phyloP scores from a whole-genome alignment of 148 eudicot species.

The Dianthus caryophyllus region DNA sequence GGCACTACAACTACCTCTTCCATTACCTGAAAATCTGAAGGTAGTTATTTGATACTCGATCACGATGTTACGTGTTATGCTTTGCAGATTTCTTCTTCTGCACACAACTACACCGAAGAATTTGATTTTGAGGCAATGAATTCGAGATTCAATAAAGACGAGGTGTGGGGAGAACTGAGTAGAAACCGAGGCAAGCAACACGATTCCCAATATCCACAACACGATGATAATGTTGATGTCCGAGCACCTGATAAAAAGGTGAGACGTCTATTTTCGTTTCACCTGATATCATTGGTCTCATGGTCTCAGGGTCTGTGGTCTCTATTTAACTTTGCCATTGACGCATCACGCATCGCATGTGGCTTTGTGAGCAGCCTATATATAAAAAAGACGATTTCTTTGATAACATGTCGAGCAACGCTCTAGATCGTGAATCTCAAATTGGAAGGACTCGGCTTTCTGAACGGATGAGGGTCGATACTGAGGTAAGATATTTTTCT shows the following conservation, averaged over 20 bases:
- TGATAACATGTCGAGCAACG: conserved; percentile 54
- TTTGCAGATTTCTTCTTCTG: conserved; percentile 34
- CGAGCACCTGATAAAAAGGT: conserved; percentile 31
- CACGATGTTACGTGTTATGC: conserved; percentile 6
- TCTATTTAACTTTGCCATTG: background rate
- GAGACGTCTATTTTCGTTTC: background rate
- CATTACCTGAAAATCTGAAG: conserved; percentile 37
- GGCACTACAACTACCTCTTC: conserved; percentile 38
- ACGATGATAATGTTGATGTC: conserved; percentile 29
- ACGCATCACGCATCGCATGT: background rate
- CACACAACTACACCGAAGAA: conserved; percentile 41
- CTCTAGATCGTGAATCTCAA: conserved; percentile 31
- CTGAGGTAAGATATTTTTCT: conserved; percentile 55
- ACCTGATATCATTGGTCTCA: too few species aligned
- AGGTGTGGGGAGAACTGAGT: conserved; percentile 70
- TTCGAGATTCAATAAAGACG: conserved; percentile 63
- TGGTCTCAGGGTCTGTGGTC: background rate
- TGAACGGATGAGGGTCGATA: conserved; percentile 49
- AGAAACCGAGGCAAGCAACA: conserved; percentile 34
- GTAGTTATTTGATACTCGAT: conserved; percentile 19
- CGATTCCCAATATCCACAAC: conserved; percentile 17
- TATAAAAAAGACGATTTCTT: conserved; percentile 70
- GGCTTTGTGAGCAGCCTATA: conserved; percentile 35
- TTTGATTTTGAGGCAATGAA: conserved; percentile 76
- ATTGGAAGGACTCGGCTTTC: conserved; percentile 45